Conservation (phyloP, 768 basidiomycete species). For the Suillus ampliporus region DNA sequence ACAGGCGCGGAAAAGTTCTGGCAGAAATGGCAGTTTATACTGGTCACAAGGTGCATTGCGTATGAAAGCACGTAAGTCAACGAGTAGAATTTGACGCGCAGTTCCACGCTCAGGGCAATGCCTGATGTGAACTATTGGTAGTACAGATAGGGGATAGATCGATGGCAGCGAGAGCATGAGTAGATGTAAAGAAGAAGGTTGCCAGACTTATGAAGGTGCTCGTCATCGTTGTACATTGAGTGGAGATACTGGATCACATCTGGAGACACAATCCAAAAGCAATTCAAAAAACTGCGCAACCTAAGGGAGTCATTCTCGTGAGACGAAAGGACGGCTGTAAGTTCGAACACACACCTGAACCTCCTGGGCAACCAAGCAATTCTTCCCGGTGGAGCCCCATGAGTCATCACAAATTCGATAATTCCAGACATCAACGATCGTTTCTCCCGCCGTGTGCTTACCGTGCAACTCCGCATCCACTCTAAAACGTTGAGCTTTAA, state of each 20-base stretch:
- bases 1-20: too few species aligned
- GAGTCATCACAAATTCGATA: conserved; percentile 62
- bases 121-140: background rate
- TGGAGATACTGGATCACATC: conserved; percentile 65
- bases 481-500: conserved; percentile 64
- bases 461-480: conserved; percentile 85
- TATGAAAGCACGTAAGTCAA: background rate
- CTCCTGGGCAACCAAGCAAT: conserved; percentile 71
- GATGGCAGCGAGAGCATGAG: background rate
- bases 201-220: background rate
- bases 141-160: background rate
- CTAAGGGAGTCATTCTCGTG: conserved; percentile 39
- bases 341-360: conserved; percentile 56
- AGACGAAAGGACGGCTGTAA: conserved; percentile 6
- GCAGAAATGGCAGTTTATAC: background rate
- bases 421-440: conserved; percentile 79
- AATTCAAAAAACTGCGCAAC: conserved; percentile 68
- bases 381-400: conserved; percentile 79
- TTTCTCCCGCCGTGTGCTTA: conserved; percentile 72
- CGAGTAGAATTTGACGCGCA: too few species aligned
- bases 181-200: background rate
- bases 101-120: background rate
- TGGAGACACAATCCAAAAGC: conserved; percentile 61
- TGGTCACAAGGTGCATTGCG: background rate
- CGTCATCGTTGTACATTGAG: conserved; percentile 47